Conservation (phyloP, 2,329 filamentous ascomycete genomes). For the Chlorencoelia australis region DNA sequence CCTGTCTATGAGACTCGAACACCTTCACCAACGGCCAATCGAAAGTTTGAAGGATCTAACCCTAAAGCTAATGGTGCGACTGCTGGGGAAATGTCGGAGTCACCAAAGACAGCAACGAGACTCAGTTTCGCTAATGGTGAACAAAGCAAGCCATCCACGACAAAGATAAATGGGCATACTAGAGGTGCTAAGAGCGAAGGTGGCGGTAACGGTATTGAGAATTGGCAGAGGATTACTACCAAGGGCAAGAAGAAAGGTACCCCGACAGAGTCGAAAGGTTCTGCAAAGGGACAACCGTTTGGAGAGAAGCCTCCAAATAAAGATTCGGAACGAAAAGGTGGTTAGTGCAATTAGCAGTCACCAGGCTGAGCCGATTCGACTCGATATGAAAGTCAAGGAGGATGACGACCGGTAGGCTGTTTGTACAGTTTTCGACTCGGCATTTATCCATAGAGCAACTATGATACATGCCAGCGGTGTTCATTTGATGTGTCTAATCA, state of each 20-base stretch:
- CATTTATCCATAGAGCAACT: background rate
- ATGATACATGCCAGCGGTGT: background rate
- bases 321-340: conserved; percentile 52
- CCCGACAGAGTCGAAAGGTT: conserved; percentile 36
- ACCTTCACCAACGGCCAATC: conserved; percentile 53
- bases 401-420: background rate
- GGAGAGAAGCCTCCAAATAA: conserved; percentile 48
- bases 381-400: background rate
- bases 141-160: conserved; percentile 10
- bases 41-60: conserved; percentile 38
- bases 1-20: conserved; percentile 67
- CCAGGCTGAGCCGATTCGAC: background rate
- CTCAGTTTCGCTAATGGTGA: conserved; percentile 31
- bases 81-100: conserved; percentile 12
- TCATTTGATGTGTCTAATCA: conserved; percentile 3
- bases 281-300: conserved; percentile 32
- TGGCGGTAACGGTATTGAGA: conserved; percentile 26
- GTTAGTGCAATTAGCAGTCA: conserved; percentile 29
- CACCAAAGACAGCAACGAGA: conserved; percentile 10
- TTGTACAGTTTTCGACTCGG: background rate
- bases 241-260: conserved; percentile 42
- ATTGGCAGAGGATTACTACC: conserved; percentile 47
- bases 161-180: conserved; percentile 38
- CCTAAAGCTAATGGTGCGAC: conserved; percentile 10
- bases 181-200: conserved; percentile 46